These are phyloP conservation scores for Botrytis cinerea DNA, from an alignment of 2,329 filamentous ascomycete genomes.

Conservation along the genomic window DNA sequence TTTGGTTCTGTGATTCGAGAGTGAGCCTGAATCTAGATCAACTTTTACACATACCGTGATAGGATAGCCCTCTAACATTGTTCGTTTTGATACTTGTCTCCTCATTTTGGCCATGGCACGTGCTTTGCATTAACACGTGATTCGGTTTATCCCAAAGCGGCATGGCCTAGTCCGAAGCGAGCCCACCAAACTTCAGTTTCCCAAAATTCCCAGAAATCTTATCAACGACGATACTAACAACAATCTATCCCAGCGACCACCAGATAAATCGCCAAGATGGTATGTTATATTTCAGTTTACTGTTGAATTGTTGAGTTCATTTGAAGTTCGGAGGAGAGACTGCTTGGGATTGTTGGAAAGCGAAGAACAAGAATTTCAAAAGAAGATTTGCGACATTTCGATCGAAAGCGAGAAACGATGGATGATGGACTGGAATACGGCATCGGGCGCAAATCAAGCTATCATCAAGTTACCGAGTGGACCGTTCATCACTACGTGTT, in stretches of 20 bases:
- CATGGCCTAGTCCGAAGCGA: slow-evolving; percentile 25
- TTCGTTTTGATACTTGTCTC: not conserved
- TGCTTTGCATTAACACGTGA: not conserved
- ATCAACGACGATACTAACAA: slow-evolving; percentile 28
- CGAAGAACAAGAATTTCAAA: not conserved
- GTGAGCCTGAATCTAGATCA: not conserved
- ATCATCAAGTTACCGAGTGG: not conserved
- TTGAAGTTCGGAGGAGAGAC: not conserved
- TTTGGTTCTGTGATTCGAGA: not conserved
- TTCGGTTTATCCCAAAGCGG: not conserved
- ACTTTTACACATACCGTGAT: not conserved
- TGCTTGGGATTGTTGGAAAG: slow-evolving; percentile 1
- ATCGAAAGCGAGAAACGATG: not conserved
- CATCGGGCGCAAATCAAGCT: not conserved
- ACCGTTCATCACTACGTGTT: not conserved
- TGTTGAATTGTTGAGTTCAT: not conserved
- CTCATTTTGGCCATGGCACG: not conserved
- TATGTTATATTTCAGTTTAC: slow-evolving; percentile 28
- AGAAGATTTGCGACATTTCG: slow-evolving; percentile 19
- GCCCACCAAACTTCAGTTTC: slow-evolving; percentile 22
- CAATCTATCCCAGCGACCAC: slow-evolving; percentile 31
- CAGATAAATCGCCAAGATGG: slow-evolving; percentile 36
- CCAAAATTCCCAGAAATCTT: slow-evolving; percentile 26
- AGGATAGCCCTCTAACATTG: not conserved
- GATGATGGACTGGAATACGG: not conserved